phyloP scores from a whole-genome alignment of 805 yeast species.

The Yamadazyma sp. region DNA sequence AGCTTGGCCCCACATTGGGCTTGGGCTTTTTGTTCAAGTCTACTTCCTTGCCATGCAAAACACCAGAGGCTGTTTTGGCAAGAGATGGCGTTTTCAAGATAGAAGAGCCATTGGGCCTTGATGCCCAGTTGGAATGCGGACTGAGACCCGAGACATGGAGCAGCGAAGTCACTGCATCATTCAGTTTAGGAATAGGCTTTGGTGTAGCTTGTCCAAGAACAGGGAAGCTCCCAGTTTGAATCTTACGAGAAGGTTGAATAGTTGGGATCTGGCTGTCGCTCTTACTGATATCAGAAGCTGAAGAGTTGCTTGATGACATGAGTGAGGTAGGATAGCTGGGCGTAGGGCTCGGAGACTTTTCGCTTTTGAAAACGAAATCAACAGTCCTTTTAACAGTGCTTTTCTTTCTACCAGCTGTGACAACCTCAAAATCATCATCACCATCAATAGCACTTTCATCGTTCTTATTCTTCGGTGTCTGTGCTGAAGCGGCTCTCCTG shows the following conservation, averaged over 20 bases:
- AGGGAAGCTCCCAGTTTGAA: too few species aligned
- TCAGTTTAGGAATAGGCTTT: neutral
- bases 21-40: constrained; percentile 18
- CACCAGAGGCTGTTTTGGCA: neutral
- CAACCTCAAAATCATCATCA: constrained; percentile 27
- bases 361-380: constrained; percentile 1
- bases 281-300: constrained; percentile 4
- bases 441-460: constrained; percentile 21
- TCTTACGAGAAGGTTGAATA: too few species aligned
- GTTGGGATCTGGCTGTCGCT: neutral
- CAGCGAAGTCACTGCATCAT: neutral
- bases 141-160: constrained; percentile 25
- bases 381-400: constrained; percentile 10
- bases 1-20: constrained; percentile 34
- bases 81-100: constrained; percentile 9
- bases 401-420: constrained; percentile 18
- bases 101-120: constrained; percentile 16
- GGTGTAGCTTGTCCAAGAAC: constrained; percentile 4
- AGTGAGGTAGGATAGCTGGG: neutral
- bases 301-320: constrained; percentile 6
- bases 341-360: neutral
- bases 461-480: constrained; percentile 12
- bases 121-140: constrained; percentile 30
- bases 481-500: constrained; percentile 21
- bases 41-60: neutral